Evolutionary conservation across 495 filamentous ascomycete species (phyloP).

Genomic region (Tuber microsphaerosporum): DNA sequence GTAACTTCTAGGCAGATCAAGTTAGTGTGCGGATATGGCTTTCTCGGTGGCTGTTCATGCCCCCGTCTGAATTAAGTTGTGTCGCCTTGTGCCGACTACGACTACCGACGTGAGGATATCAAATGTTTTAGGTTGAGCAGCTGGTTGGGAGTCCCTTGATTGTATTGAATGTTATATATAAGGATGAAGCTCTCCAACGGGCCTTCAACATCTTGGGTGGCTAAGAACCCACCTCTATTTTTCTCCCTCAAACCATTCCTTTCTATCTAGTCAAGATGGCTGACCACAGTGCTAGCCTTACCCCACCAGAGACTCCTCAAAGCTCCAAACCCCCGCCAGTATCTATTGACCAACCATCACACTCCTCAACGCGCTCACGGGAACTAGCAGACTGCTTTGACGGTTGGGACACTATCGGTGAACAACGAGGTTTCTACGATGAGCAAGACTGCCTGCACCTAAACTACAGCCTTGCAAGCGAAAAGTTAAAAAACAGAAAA

Average conservation of each 20-base stretch:
- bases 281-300: background rate
- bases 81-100: background rate
- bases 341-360: no score
- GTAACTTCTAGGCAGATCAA: background rate
- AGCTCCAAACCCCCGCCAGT: no score
- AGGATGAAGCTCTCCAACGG: background rate
- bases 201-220: background rate
- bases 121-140: no score
- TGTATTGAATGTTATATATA: background rate
- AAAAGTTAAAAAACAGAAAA: no score
- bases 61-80: background rate
- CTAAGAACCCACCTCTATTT: background rate
- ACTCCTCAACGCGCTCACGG: no score
- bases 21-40: background rate
- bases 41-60: background rate
- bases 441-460: no score
- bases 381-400: no score
- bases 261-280: background rate
- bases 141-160: background rate
- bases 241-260: background rate
- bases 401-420: no score
- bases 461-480: no score
- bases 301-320: no score
- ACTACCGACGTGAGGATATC: background rate
- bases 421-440: no score